Evolutionary conservation across 148 eudicot genomes (phyloP), one percentile per base, ranked within the genome.

Genomic region (Diospyros lotus): DNA sequence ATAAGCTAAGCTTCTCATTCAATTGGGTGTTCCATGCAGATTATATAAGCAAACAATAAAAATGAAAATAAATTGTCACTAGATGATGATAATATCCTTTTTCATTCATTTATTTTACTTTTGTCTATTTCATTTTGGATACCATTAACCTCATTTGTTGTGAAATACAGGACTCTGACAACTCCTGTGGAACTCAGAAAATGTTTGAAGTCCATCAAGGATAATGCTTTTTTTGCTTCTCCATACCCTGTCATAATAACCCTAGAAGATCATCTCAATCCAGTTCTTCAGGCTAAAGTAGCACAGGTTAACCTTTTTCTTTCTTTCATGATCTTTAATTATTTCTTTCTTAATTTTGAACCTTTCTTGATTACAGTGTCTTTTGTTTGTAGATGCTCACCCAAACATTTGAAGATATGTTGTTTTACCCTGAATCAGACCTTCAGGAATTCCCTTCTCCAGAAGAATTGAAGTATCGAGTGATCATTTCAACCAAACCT

Each of bases 181-280:
- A 70, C 90, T 53, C 98, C 98, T 1, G 97, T 94, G 78, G 88
- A 86, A 70, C 88, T 94, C 39, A 63, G 78, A 64, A 88, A 75
- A 81, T 94, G 98, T 74, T 83, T 94, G 65, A 80, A 76, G 74
- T 86, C 97, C 62, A 94, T 94, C 14, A 87, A 82, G 85, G 90
- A 91, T 69, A 75, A 90, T 75, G 98, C 97, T 64, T 94, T 94
- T 78, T 73, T 73, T 53, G 84, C 88, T 69, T 90, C 97, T 6
- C 90, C 88, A 0, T 94, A 89, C 77, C 95, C 98, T 62, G 91
- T 94, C 51, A 83, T 91, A 61, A 86, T 94, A 66, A 94, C 98
- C 48, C 89, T 91, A 67, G 98, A 94, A 86, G 98, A 94, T 84
- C 98, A 94, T 68, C 89, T 94, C 39, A 88, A 87, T 44, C 89